Evolutionary conservation across 805 yeast genomes (phyloP).

Genomic region (Ogataea thermomethanolica): DNA sequence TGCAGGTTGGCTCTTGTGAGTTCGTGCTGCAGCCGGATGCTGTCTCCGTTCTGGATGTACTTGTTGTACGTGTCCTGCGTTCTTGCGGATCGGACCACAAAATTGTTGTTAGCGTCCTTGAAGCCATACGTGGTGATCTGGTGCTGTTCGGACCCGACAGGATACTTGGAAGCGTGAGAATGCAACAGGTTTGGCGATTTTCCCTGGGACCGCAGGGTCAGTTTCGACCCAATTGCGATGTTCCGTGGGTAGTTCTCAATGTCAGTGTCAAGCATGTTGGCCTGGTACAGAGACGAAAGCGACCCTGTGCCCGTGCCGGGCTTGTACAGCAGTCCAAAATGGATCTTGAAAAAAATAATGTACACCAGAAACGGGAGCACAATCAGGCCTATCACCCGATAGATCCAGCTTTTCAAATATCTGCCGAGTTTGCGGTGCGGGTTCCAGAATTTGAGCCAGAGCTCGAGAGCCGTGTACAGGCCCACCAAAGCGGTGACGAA

Average conservation of each 20-base stretch:
- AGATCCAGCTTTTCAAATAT: slow-evolving; percentile 65
- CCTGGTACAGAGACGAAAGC: slow-evolving; percentile 81
- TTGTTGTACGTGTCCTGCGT: slow-evolving; percentile 15
- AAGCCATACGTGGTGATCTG: slow-evolving; percentile 96
- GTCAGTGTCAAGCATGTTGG: slow-evolving; percentile 63
- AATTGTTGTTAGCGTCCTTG: slow-evolving; percentile 81
- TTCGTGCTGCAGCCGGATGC: slow-evolving; percentile 60
- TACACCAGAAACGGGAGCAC: slow-evolving; percentile 69
- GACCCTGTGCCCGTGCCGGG: slow-evolving; percentile 75
- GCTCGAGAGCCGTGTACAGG: slow-evolving; percentile 77
- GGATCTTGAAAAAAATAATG: slow-evolving; percentile 71
- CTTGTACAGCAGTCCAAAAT: slow-evolving; percentile 68
- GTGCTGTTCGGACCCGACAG: slow-evolving; percentile 91
- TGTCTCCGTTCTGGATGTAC: slow-evolving; percentile 54
- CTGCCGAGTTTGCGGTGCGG: slow-evolving; percentile 40
- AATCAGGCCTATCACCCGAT: slow-evolving; percentile 64
- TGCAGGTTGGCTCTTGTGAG: slow-evolving; percentile 65
- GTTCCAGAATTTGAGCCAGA: slow-evolving; percentile 91
- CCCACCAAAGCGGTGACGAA: slow-evolving; percentile 90
- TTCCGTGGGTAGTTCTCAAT: slow-evolving; percentile 67
- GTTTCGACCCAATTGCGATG: slow-evolving; percentile 50
- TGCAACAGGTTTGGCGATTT: slow-evolving; percentile 75
- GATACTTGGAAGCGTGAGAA: slow-evolving; percentile 81
- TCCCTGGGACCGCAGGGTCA: slow-evolving; percentile 68
- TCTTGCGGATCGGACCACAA: slow-evolving; percentile 46